Evolutionary conservation across 306 rosid species (phyloP).

Genomic region (Cucumis hystrix): DNA sequence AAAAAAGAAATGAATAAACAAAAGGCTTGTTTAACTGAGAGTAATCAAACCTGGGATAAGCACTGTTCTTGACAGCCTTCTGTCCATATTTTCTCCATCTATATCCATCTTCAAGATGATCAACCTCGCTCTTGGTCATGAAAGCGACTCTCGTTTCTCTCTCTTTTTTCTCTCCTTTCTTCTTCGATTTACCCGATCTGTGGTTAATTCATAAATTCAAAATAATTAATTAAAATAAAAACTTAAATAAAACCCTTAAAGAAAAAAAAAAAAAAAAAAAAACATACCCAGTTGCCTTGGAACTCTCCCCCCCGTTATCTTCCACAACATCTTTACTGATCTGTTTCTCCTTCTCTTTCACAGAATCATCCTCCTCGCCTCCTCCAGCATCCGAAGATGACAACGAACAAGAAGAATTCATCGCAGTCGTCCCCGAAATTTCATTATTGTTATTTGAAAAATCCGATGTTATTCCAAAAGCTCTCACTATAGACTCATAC

Average conservation of each 20-base stretch:
- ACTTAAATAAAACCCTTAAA: background rate
- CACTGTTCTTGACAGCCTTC: conserved; percentile 63
- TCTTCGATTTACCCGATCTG: conserved; percentile 34
- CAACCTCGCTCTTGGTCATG: conserved; percentile 66
- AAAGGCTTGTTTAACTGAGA: background rate
- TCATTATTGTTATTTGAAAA: background rate
- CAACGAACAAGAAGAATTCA: conserved; percentile 40
- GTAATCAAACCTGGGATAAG: conserved; percentile 45
- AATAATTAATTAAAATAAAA: background rate
- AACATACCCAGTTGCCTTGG: conserved; percentile 51
- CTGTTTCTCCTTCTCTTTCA: conserved; percentile 29
- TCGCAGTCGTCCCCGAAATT: background rate
- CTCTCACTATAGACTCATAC: conserved; percentile 38
- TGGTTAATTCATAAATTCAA: background rate
- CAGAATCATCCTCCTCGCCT: conserved; percentile 44
- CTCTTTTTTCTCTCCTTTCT: conserved; percentile 52
- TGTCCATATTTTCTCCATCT: conserved; percentile 80
- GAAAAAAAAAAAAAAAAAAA: background rate
- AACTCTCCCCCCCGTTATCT: conserved; percentile 33
- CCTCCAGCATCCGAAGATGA: conserved; percentile 65
- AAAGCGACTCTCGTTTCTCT: conserved; percentile 59
- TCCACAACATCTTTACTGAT: conserved; percentile 5
- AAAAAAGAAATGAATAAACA: no score
- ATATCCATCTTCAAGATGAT: conserved; percentile 67
- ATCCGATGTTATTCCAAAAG: conserved; percentile 37